A percentile compares a stretch with the other conserved stretches of the same genome.
These are phyloP conservation scores for Trichoderma aggressivum DNA, from an alignment of 2,329 filamentous ascomycete genomes.

Conservation along the genomic window DNA sequence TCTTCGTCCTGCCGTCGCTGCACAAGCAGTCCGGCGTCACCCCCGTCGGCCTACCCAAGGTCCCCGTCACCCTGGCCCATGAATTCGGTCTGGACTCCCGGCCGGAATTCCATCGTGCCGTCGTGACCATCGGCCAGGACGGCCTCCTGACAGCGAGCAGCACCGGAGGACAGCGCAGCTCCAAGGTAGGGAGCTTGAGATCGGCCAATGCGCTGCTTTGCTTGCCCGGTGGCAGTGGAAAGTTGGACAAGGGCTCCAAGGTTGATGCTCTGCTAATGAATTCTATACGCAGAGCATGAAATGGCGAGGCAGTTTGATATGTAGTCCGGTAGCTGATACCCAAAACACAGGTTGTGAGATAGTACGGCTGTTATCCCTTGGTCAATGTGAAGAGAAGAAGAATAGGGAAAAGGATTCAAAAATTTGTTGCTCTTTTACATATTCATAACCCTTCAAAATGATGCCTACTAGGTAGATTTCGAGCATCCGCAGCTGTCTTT, in stretches of 20 bases:
- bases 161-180: slow-evolving; percentile 88
- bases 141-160: slow-evolving; percentile 71
- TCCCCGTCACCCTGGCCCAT: slow-evolving; percentile 69
- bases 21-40: slow-evolving; percentile 70
- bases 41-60: slow-evolving; percentile 65
- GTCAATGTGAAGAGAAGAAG: not conserved
- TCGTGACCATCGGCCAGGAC: slow-evolving; percentile 63
- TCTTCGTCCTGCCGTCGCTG: slow-evolving; percentile 87
- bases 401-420: not conserved
- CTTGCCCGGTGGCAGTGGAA: slow-evolving; percentile 62
- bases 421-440: not conserved
- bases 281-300: slow-evolving; percentile 30
- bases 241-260: slow-evolving; percentile 64
- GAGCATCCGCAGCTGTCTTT: slow-evolving; percentile 24
- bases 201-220: slow-evolving; percentile 84
- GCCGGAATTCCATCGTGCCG: slow-evolving; percentile 85
- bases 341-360: not conserved
- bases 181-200: slow-evolving; percentile 80
- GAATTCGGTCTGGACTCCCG: slow-evolving; percentile 73
- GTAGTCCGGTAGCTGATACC: not conserved
- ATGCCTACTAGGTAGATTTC: not conserved
- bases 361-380: not conserved
- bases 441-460: not conserved
- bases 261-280: slow-evolving; percentile 81
- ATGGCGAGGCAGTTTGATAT: not conserved